Conservation (phyloP, 768 basidiomycete species). For the Inosperma sp. region DNA sequence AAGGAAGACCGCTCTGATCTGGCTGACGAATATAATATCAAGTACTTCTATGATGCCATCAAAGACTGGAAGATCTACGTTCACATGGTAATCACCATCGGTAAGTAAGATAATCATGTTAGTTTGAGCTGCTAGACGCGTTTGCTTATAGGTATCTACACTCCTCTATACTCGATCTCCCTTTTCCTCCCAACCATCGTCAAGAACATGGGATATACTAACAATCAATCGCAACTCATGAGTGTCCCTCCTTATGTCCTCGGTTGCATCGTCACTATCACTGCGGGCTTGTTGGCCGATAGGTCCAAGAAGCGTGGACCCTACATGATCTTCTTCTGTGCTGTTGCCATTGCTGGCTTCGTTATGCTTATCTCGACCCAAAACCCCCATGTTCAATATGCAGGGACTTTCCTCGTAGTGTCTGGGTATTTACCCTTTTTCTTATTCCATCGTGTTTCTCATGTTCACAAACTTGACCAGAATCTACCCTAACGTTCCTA, state of each 20-base stretch:
- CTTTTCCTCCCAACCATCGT: constrained; percentile 2
- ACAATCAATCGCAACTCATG: constrained; percentile 57
- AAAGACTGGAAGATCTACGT: constrained; percentile 25
- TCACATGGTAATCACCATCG: constrained; percentile 31
- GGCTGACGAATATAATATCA: constrained; percentile 46
- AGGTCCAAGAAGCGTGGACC: constrained; percentile 48
- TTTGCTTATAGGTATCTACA: constrained; percentile 54
- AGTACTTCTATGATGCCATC: constrained; percentile 18
- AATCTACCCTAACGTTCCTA: background rate
- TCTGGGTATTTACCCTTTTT: constrained; percentile 55
- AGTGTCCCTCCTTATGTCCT: constrained; percentile 65
- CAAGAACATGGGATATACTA: constrained; percentile 54
- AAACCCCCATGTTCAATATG: constrained; percentile 56
- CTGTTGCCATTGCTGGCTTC: constrained; percentile 54
- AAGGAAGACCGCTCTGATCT: constrained; percentile 42
- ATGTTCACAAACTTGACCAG: background rate
- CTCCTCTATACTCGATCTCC: constrained; percentile 3
- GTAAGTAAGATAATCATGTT: constrained; percentile 29
- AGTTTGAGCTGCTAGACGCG: constrained; percentile 70
- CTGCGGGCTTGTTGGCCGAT: constrained; percentile 58
- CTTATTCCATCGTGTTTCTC: constrained; percentile 53
- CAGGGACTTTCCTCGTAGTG: constrained; percentile 67
- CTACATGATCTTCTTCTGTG: constrained; percentile 51
- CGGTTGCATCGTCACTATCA: constrained; percentile 46
- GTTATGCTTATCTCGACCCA: constrained; percentile 57